Evolutionary conservation across 768 basidiomycete species (phyloP).

Genomic region (Phanerochaete sordida): DNA sequence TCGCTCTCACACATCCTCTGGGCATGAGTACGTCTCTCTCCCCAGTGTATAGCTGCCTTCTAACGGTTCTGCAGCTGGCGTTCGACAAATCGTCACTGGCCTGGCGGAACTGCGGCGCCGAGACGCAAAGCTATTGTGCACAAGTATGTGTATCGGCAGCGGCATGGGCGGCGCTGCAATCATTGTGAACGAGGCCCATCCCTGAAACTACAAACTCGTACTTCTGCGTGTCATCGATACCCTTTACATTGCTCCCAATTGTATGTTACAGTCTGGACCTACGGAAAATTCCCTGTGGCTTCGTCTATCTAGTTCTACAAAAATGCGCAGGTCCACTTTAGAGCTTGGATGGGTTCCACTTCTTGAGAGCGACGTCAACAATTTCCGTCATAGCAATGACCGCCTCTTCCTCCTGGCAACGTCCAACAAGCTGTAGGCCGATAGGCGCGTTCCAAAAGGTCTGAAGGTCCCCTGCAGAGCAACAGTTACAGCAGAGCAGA

Average conservation of each 20-base stretch:
- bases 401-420: conserved; percentile 73
- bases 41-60: neutral
- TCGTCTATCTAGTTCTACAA: neutral
- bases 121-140: conserved; percentile 69
- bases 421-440: conserved; percentile 61
- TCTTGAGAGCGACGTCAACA: conserved; percentile 50
- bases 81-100: conserved; percentile 87
- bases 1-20: conserved; percentile 78
- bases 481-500: neutral
- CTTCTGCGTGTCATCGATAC: neutral
- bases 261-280: neutral
- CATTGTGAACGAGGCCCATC: conserved; percentile 62
- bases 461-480: conserved; percentile 49
- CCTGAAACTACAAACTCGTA: neutral
- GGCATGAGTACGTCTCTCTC: conserved; percentile 70
- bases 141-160: conserved; percentile 79
- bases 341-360: neutral
- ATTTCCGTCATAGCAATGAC: conserved; percentile 68
- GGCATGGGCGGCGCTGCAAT: conserved; percentile 88
- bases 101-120: conserved; percentile 74
- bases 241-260: neutral
- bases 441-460: conserved; percentile 58
- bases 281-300: neutral
- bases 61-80: too few relatives aligned
- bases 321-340: neutral